Evolutionary conservation across 257 asterid genomes (phyloP), one percentile per base, ranked within the genome.

Genomic region (Solanum ahanhuiri): DNA sequence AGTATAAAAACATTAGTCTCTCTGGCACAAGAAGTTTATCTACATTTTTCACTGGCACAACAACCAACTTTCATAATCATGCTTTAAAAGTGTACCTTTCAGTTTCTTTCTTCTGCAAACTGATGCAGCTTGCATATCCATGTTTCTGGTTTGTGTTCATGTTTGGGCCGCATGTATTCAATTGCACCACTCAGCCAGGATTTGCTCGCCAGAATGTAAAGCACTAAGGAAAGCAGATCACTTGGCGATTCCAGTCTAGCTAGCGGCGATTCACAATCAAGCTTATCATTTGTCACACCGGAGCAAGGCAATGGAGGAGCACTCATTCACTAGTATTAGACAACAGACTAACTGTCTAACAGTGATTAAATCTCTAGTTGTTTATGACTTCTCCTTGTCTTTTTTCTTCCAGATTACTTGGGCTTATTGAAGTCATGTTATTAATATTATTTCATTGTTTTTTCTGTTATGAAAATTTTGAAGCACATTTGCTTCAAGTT

Each of bases 121-220:
- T 91, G 86, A 91, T 91, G 90, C 91, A 91, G 87, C 87, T 86
- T 90, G 91, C 89, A 87, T 84, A 86, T 89, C 90, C 89, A 69
- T 90, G 87, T 89, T 86, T 86, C 77, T 88, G 87, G 90, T 90
- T 84, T 86, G 60, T 87, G 85, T 88, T 88, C 87, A 18, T 89
- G 75, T 87, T 87, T 30, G 91, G 89, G 77, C 89, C 88, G 37
- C 89, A 83, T 64, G 86, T 39, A 58, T n/a, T 89, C 79, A 88
- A 88, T 88, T 82, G 34, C 86, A 57, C 63, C 25, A 28, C 81
- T 79, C 91, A 93, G 96, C 96, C 96, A 77, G 96, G 96, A 67
- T 93, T 93, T 83, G 88, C 93, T 69, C 92, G 96, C 58, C 93
- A 88, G 89, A 90, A 88, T 37, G 43, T 88, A 86, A 90, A 89